phyloP scores from a whole-genome alignment of 768 basidiomycete genomes.

The Lanmaoa rubissima region DNA sequence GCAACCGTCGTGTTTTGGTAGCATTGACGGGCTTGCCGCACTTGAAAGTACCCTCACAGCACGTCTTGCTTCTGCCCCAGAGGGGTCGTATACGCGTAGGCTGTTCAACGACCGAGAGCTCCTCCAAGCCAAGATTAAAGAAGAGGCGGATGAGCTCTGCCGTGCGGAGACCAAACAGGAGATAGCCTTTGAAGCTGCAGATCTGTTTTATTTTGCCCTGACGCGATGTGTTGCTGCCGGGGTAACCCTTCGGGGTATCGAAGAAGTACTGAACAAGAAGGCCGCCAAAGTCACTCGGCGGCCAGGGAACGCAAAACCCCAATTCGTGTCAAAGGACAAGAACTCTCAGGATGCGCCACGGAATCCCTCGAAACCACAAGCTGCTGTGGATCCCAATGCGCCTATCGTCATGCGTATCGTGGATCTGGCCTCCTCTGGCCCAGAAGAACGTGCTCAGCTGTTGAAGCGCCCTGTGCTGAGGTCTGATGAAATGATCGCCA shows the following conservation, averaged over 20 bases:
- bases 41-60: constrained; percentile 77
- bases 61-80: constrained; percentile 73
- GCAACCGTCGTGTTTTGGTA: constrained; percentile 87
- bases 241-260: constrained; percentile 80
- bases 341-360: constrained; percentile 28
- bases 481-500: constrained; percentile 58
- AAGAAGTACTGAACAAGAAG: constrained; percentile 79
- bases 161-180: constrained; percentile 74
- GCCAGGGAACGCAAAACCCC: constrained; percentile 89
- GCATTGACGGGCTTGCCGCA: constrained; percentile 69
- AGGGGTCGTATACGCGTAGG: constrained; percentile 88
- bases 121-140: constrained; percentile 93
- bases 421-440: constrained; percentile 48
- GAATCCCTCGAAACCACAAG: constrained; percentile 24
- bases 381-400: constrained; percentile 31
- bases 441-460: constrained; percentile 60
- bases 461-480: constrained; percentile 89
- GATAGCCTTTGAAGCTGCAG: constrained; percentile 92
- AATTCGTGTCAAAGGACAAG: constrained; percentile 46
- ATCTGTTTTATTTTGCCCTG: constrained; percentile 90
- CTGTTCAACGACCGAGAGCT: constrained; percentile 81
- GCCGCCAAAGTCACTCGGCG: constrained; percentile 84
- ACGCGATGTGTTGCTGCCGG: constrained; percentile 82
- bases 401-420: constrained; percentile 79
- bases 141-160: constrained; percentile 98